phyloP scores from a whole-genome alignment of 1,284 basidiomycete species.

The Trichosporon sp. region DNA sequence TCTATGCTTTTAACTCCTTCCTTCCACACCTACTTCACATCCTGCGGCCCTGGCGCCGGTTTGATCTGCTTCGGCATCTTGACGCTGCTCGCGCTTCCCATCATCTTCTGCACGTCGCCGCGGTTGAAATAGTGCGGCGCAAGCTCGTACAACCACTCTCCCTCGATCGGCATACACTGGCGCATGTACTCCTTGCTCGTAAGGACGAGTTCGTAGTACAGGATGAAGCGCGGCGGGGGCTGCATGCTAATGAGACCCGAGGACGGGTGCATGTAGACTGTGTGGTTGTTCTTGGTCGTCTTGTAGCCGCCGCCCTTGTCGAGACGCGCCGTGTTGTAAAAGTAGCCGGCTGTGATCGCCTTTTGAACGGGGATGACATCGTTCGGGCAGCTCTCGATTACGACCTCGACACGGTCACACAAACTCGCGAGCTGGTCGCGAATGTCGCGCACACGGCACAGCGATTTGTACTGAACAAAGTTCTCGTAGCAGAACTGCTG shows the following conservation, averaged over 20 bases:
- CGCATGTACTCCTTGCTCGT: slow-evolving; percentile 66
- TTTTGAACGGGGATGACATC: slow-evolving; percentile 93
- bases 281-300: slow-evolving; percentile 91
- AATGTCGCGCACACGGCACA: slow-evolving; percentile 92
- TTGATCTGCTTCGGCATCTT: slow-evolving; percentile 76
- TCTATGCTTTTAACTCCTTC: not conserved
- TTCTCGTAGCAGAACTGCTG: slow-evolving; percentile 93
- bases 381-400: slow-evolving; percentile 83
- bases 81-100: slow-evolving; percentile 69
- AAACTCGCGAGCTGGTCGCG: slow-evolving; percentile 88
- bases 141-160: slow-evolving; percentile 88
- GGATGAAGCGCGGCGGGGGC: slow-evolving; percentile 83
- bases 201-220: slow-evolving; percentile 83
- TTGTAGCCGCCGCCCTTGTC: slow-evolving; percentile 91
- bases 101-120: slow-evolving; percentile 79
- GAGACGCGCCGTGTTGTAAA: slow-evolving; percentile 88
- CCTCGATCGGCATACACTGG: slow-evolving; percentile 97
- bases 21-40: not conserved
- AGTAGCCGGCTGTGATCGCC: slow-evolving; percentile 91
- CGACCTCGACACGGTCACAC: slow-evolving; percentile 95
- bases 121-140: slow-evolving; percentile 93
- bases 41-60: slow-evolving; percentile 5
- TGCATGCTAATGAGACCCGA: slow-evolving; percentile 93
- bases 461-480: slow-evolving; percentile 94
- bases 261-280: slow-evolving; percentile 94